Percentiles rank a stretch among this genome's conserved stretches.
Evolutionary conservation across 495 filamentous ascomycete genomes (phyloP).

Genomic region (Oidiodendron maius): DNA sequence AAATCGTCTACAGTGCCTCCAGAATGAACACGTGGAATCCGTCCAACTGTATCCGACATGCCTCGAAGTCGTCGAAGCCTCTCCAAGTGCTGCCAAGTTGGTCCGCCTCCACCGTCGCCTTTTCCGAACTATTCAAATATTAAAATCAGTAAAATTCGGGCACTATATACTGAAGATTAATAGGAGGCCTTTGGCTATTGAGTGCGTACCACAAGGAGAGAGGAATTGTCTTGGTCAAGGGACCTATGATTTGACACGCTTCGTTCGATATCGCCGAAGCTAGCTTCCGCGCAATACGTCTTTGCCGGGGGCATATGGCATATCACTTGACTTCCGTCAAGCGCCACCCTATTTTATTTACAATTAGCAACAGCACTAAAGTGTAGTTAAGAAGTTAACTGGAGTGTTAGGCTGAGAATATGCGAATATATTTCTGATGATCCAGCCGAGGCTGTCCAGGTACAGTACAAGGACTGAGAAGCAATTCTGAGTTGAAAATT

Average conservation of each 20-base stretch:
- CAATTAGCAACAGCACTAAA: neutral
- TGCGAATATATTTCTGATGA: neutral
- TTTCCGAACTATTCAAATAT: slow-evolving; percentile 50
- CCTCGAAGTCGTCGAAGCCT: slow-evolving; percentile 68
- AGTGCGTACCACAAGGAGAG: slow-evolving; percentile 44
- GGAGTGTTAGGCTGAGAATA: neutral
- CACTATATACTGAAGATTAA: neutral
- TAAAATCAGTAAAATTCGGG: neutral
- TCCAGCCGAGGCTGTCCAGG: neutral
- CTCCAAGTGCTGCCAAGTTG: slow-evolving; percentile 65
- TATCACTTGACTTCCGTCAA: slow-evolving; percentile 74
- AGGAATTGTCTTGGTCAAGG: slow-evolving; percentile 62
- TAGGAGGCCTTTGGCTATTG: neutral
- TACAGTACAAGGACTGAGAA: neutral
- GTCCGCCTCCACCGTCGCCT: slow-evolving; percentile 72
- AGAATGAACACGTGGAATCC: slow-evolving; percentile 64
- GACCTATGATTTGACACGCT: slow-evolving; percentile 72
- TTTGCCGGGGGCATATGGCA: slow-evolving; percentile 74
- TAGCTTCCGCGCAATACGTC: slow-evolving; percentile 65
- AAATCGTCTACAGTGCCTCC: slow-evolving; percentile 72
- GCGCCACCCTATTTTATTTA: slow-evolving; percentile 41
- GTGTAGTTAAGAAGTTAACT: slow-evolving; percentile 1
- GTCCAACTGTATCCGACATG: slow-evolving; percentile 51
- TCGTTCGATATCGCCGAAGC: slow-evolving; percentile 71
- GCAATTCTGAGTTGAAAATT: neutral